These are phyloP conservation scores for Tubosaeta sp. DNA, from an alignment of 768 basidiomycete genomes.

Conservation along the genomic window DNA sequence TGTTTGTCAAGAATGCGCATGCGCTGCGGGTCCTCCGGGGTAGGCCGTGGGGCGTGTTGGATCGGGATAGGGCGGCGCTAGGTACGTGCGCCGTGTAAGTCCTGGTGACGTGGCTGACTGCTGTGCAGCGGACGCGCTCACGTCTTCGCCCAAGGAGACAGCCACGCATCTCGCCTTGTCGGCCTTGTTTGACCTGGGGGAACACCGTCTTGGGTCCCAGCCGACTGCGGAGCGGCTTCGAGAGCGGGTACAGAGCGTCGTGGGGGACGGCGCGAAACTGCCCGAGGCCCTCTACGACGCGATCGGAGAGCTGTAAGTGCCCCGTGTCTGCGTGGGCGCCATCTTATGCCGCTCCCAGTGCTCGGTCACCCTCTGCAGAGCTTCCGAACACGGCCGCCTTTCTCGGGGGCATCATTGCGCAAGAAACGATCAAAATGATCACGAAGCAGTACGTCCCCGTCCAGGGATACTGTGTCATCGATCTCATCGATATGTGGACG, in stretches of 20 bases:
- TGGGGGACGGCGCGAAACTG: slow-evolving; percentile 47
- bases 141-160: slow-evolving; percentile 47
- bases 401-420: slow-evolving; percentile 89
- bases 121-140: slow-evolving; percentile 38
- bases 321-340: slow-evolving; percentile 10
- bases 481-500: slow-evolving; percentile 79
- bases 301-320: slow-evolving; percentile 72
- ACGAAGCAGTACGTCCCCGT: slow-evolving; percentile 94
- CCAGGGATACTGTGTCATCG: slow-evolving; percentile 77
- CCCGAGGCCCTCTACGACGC: slow-evolving; percentile 55
- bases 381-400: slow-evolving; percentile 93
- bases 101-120: background rate
- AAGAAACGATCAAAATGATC: slow-evolving; percentile 96
- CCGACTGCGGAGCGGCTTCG: slow-evolving; percentile 52
- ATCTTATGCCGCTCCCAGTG: slow-evolving; percentile 39
- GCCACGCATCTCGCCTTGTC: slow-evolving; percentile 73
- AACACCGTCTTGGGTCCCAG: slow-evolving; percentile 25
- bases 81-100: slow-evolving; percentile 34
- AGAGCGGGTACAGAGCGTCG: slow-evolving; percentile 43
- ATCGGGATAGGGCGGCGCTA: slow-evolving; percentile 45
- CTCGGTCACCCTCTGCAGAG: slow-evolving; percentile 76
- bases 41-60: slow-evolving; percentile 53
- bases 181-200: slow-evolving; percentile 41
- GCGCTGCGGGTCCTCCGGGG: slow-evolving; percentile 64
- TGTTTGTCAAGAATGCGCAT: slow-evolving; percentile 80